Evolutionary conservation across 257 asterid genomes (phyloP).

Genomic region (Striga asiatica): DNA sequence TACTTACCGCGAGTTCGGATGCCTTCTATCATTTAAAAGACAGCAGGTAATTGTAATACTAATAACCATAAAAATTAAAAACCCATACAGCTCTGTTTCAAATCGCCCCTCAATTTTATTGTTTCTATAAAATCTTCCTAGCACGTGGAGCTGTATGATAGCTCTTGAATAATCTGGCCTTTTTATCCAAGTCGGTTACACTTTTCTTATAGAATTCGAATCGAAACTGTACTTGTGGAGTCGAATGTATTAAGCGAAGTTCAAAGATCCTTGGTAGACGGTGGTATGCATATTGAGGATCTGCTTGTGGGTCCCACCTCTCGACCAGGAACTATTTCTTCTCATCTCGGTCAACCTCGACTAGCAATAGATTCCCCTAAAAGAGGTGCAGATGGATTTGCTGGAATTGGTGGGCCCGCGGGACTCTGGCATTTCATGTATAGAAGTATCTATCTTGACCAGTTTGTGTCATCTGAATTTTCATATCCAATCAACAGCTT

Average conservation of each 20-base stretch:
- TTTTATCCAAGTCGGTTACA: slow-evolving; percentile 16
- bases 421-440: slow-evolving; percentile 99
- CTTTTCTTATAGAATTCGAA: slow-evolving; percentile 61
- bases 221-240: slow-evolving; percentile 67
- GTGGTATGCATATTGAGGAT: slow-evolving; percentile 83
- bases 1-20: slow-evolving; percentile 87
- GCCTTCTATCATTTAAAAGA: slow-evolving; percentile 86
- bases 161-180: slow-evolving; percentile 12
- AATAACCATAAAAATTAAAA: slow-evolving; percentile 9
- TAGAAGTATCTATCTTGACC: slow-evolving; percentile 73
- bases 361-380: slow-evolving; percentile 37
- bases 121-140: no score
- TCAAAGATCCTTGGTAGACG: slow-evolving; percentile 77
- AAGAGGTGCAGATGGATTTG: slow-evolving; percentile 31
- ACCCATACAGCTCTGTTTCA: slow-evolving; percentile 4
- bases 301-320: slow-evolving; percentile 49
- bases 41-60: slow-evolving; percentile 50
- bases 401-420: slow-evolving; percentile 79
- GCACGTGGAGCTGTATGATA: slow-evolving; percentile 3
- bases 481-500: slow-evolving; percentile 66
- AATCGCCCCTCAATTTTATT: slow-evolving; percentile 7
- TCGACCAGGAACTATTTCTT: slow-evolving; percentile 39
- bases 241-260: slow-evolving; percentile 85
- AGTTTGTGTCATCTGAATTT: slow-evolving; percentile 88
- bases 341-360: slow-evolving; percentile 51